These are phyloP conservation scores for Sherardia arvensis DNA, from an alignment of 257 asterid species.

Conservation along the genomic window DNA sequence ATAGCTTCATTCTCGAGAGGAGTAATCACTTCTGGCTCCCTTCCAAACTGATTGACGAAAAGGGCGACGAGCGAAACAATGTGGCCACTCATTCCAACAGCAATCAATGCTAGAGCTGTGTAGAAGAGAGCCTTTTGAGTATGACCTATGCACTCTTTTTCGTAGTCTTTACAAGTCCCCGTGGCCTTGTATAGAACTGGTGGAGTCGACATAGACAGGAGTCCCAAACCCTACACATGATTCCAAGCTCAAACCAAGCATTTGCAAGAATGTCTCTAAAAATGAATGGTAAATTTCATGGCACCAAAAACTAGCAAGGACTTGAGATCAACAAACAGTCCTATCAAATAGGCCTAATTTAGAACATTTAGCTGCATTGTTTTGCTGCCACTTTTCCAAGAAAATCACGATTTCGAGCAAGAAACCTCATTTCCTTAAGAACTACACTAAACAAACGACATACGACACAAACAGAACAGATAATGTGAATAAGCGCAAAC, in stretches of 20 bases:
- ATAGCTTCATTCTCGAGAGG: background rate
- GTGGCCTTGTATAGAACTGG: conserved; percentile 32
- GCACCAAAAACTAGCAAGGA: background rate
- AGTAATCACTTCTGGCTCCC: background rate
- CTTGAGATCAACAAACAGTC: background rate
- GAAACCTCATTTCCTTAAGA: background rate
- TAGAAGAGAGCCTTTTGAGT: conserved; percentile 42
- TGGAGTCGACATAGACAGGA: conserved; percentile 50
- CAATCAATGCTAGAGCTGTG: conserved; percentile 32
- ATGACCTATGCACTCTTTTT: conserved; percentile 33
- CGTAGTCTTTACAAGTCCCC: conserved; percentile 29
- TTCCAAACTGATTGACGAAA: conserved; percentile 15
- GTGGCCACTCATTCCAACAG: conserved; percentile 34
- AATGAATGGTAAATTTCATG: background rate
- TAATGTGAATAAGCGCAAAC: background rate
- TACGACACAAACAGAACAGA: background rate
- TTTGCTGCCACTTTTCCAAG: background rate
- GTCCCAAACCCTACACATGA: conserved; percentile 33
- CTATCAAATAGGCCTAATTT: background rate
- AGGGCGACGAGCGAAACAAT: conserved; percentile 21
- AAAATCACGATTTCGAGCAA: background rate
- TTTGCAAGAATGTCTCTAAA: background rate
- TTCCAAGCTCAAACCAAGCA: background rate
- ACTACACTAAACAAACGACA: background rate
- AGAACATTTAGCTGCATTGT: background rate